These are phyloP conservation scores for Orbilia brochopaga DNA, from an alignment of 2,329 filamentous ascomycete genomes.

Conservation along the genomic window DNA sequence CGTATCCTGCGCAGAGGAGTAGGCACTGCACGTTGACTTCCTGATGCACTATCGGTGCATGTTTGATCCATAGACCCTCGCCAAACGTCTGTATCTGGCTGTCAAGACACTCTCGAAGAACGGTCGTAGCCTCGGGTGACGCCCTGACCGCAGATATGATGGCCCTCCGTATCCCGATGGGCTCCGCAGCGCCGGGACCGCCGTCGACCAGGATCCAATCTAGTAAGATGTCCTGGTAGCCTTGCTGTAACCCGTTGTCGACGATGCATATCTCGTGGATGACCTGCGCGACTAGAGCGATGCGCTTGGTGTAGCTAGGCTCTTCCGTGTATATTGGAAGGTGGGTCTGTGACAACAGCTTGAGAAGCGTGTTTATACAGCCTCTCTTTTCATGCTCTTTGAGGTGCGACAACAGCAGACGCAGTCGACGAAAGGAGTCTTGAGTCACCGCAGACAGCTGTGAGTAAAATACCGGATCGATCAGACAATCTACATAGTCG, in stretches of 20 bases:
- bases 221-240: slow-evolving; percentile 65
- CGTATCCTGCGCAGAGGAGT: slow-evolving; percentile 76
- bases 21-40: slow-evolving; percentile 83
- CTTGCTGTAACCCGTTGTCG: slow-evolving; percentile 40
- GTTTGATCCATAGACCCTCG: slow-evolving; percentile 83
- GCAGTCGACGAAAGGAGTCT: slow-evolving; percentile 54
- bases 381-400: slow-evolving; percentile 61
- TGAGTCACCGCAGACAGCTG: slow-evolving; percentile 33
- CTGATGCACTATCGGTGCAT: slow-evolving; percentile 83
- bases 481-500: slow-evolving; percentile 51
- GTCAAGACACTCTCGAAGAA: slow-evolving; percentile 42
- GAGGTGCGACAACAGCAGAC: slow-evolving; percentile 57
- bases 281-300: slow-evolving; percentile 29
- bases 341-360: slow-evolving; percentile 61
- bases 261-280: slow-evolving; percentile 42
- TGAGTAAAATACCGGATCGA: slow-evolving; percentile 23
- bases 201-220: slow-evolving; percentile 71
- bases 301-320: slow-evolving; percentile 34
- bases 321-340: slow-evolving; percentile 56
- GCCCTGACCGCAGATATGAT: slow-evolving; percentile 66
- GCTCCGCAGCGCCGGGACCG: slow-evolving; percentile 70
- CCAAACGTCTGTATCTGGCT: slow-evolving; percentile 65
- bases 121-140: slow-evolving; percentile 58
- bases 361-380: slow-evolving; percentile 59
- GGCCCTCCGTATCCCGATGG: slow-evolving; percentile 71